phyloP scores from a whole-genome alignment of 768 basidiomycete species.

The Hericium erinaceus region DNA sequence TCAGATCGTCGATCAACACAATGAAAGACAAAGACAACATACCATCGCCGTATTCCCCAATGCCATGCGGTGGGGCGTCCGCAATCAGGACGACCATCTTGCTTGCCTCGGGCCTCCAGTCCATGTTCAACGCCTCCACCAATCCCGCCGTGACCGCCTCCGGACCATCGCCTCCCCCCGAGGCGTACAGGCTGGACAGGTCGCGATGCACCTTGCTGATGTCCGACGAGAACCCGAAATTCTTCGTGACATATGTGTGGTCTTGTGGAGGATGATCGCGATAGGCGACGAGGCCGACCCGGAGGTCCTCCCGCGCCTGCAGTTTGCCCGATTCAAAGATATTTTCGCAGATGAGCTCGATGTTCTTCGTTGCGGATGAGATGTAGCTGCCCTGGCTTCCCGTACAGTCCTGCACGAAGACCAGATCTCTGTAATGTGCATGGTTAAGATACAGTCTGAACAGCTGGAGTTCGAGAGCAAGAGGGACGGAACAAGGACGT shows the following conservation, averaged over 20 bases:
- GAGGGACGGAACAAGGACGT: conserved; percentile 25
- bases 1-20: conserved; percentile 4
- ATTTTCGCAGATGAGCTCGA: conserved; percentile 88
- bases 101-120: conserved; percentile 81
- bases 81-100: conserved; percentile 97
- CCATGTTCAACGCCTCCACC: conserved; percentile 78
- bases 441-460: background rate
- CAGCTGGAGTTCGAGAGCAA: background rate
- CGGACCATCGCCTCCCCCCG: conserved; percentile 90
- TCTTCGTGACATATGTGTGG: conserved; percentile 88
- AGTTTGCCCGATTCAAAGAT: conserved; percentile 93
- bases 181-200: conserved; percentile 77
- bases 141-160: conserved; percentile 95
- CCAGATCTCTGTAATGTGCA: conserved; percentile 58
- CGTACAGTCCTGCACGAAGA: conserved; percentile 93
- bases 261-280: conserved; percentile 97
- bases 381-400: conserved; percentile 88
- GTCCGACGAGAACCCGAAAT: conserved; percentile 91
- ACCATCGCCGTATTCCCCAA: conserved; percentile 97
- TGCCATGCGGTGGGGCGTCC: conserved; percentile 95
- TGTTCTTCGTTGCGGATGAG: conserved; percentile 91
- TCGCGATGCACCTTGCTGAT: conserved; percentile 80
- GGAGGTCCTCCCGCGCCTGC: conserved; percentile 77
- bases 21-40: conserved; percentile 18
- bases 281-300: conserved; percentile 90